These are phyloP conservation scores for Nepenthes mirabilis DNA, from an alignment of 148 eudicot species.

Conservation along the genomic window DNA sequence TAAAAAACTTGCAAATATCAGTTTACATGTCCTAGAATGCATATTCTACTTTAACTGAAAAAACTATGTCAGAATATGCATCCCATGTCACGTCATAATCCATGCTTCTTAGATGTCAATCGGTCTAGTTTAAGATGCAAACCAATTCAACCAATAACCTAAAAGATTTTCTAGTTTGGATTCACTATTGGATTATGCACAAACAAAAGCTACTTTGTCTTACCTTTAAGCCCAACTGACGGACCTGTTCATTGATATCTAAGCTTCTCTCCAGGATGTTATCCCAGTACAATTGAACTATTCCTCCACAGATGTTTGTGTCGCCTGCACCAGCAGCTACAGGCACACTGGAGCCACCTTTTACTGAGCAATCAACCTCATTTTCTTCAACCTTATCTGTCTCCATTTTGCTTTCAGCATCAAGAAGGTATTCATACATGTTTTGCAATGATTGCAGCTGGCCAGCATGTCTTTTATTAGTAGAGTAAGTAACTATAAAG, in stretches of 20 bases:
- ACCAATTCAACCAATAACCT: no score
- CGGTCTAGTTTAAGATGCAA: no score
- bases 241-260: constrained; percentile 80
- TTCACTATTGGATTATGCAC: background rate
- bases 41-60: no score
- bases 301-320: constrained; percentile 92
- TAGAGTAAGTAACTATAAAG: background rate
- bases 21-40: no score
- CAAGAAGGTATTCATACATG: constrained; percentile 87
- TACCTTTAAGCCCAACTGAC: constrained; percentile 75
- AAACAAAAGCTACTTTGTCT: background rate
- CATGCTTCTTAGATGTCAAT: no score
- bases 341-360: constrained; percentile 59
- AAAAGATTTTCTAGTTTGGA: no score
- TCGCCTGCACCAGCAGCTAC: constrained; percentile 99
- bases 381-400: constrained; percentile 30
- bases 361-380: constrained; percentile 23
- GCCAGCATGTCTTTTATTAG: constrained; percentile 15
- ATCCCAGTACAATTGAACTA: constrained; percentile 80
- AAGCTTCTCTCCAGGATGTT: constrained; percentile 71
- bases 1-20: no score
- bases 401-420: constrained; percentile 77
- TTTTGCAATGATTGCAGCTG: constrained; percentile 93
- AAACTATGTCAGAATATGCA: no score
- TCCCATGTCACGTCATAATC: no score